Evolutionary conservation across 2,329 filamentous ascomycete species (phyloP), one percentile per base, ranked within the genome.

Genomic region (Aspergillus sp.): DNA sequence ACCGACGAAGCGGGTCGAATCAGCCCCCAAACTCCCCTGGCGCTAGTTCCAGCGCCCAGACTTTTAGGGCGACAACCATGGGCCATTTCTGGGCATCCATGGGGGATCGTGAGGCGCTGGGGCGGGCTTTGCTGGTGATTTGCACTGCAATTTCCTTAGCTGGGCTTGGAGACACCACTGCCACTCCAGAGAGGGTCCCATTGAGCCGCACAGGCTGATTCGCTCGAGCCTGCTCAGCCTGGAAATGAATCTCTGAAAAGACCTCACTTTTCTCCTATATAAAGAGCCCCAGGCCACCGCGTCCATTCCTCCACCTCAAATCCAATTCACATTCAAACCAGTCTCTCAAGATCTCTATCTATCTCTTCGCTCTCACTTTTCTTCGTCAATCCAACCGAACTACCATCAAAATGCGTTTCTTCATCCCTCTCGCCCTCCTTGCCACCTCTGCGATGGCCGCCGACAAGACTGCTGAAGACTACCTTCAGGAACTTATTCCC

Each of bases 371-470:
- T 19, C 51, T 19, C 23, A 54, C 6, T 27, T 21, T 9, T 23
- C 33, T n/a, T 14, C 14, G n/a, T n/a, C 50, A 52, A 21, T 37
- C 27, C 5, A 40, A 17, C 9, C 7, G n/a, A 43, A n/a, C 46
- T 48, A 21, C 27, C 15, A 14, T 23, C 49, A 54, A 53, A 17
- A 57, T 57, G 56, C 56, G 56, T 47, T 57, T 54, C 56, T n/a
- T 54, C 11, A 17, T 54, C 45, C 33, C 56, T 14, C 14, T 54
- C 14, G 19, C 39, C 39, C 37, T 52, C 24, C 44, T 57, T n/a
- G 56, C 50, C 37, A 27, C 50, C 21, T 23, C 44, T 19, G 33
- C 35, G 5, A 17, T 52, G 27, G 56, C 44, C 31, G 50, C 35
- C 35, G 35, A 37, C 35, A 14, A 53, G 9, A 44, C 44, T 37